Base-by-base conservation (phyloP, 345 rosid species). In the Heritiera fomes region DNA sequence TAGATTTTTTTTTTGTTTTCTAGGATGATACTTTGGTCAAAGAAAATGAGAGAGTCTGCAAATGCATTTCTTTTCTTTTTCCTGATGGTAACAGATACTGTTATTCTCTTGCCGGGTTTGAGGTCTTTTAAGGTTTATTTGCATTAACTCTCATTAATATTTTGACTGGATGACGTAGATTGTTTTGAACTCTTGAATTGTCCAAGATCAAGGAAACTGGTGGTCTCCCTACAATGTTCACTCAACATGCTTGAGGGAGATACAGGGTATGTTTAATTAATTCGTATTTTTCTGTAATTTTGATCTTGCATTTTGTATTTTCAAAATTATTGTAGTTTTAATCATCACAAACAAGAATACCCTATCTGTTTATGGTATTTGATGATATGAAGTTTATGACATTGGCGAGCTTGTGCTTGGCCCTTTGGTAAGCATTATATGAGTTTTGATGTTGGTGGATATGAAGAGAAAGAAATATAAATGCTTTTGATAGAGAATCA, bases 171-270 rank as follows among this genome's bases (percentile, higher is more conserved):
- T 63, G 0, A 73, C 79, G 0, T 81, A 93, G 97, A 87, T 81
- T 87, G 80, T 70, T 46, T 62, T 77, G 72, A 84, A 59, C 83
- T 82, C 65, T 87, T 82, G 28, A 83, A 86, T 69, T 85, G 85
- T 81, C 87, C 84, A 63, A 77, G 58, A 62, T 83, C 92, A 3
- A 73, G 79, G 78, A 92, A 89, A 49, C 76, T 95, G 78, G 80
- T 84, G 82, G 78, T 95, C 84, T 86, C 87, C 0, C 77, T 95
- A 59, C 86, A 79, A 30, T 93, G 99, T 83, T 93, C 95, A 20
- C 89, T 90, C 63, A 91, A 93, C 85, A 92, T 93, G 93, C 94
- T 93, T 76, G 93, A 91, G 88, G 98, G 99, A 80, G 99, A 92
- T 84, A 93, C 94, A 0, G 93, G 97, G 97, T 92, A 84, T 66